These are phyloP conservation scores for Oryza brachyantha DNA, from an alignment of 176 grass and related monocot species.

Conservation along the genomic window DNA sequence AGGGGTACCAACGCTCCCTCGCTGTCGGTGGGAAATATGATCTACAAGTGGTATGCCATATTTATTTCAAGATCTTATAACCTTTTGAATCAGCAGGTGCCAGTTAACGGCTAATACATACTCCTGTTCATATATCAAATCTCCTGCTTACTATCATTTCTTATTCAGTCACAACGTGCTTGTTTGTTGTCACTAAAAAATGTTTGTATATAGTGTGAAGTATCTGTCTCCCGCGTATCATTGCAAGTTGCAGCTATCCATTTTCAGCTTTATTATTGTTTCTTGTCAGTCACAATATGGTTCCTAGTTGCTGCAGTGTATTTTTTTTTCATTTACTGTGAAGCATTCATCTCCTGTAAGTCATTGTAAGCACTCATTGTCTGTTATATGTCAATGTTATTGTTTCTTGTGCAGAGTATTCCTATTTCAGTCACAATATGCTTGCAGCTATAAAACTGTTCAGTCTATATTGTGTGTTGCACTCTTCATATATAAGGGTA, in stretches of 20 bases:
- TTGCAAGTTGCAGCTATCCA: background rate
- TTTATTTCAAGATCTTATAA: background rate
- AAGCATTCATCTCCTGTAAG: background rate
- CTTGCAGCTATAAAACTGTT: background rate
- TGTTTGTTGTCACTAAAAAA: background rate
- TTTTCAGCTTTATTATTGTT: background rate
- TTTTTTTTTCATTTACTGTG: background rate
- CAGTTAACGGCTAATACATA: background rate
- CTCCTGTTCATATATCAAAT: background rate
- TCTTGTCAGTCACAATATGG: background rate
- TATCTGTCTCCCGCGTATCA: background rate
- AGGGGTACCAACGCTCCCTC: constrained; percentile 74
- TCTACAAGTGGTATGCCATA: constrained; percentile 77
- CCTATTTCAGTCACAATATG: background rate
- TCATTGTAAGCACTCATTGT: background rate
- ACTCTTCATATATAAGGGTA: background rate
- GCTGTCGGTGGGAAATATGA: constrained; percentile 88
- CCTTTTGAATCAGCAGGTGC: background rate
- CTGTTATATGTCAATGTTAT: background rate
- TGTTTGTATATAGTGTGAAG: background rate
- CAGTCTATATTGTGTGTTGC: background rate
- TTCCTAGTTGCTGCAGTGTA: background rate
- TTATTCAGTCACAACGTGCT: background rate
- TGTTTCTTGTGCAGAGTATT: constrained; percentile 8
- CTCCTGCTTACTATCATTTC: background rate